Evolutionary conservation across 352 stramenopile species (phyloP).

Genomic region (Globisporangium parvum): DNA sequence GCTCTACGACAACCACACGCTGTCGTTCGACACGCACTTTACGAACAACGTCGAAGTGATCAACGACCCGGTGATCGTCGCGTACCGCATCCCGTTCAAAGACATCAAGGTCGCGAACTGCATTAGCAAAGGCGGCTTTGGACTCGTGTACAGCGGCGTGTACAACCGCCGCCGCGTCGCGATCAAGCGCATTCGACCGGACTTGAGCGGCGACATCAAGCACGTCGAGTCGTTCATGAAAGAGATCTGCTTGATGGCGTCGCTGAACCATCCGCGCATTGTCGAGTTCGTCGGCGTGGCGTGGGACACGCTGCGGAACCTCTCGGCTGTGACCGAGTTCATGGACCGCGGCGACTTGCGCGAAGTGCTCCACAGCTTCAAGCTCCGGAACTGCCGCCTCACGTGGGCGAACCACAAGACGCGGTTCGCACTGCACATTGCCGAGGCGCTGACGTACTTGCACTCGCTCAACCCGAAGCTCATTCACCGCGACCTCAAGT

Average conservation of each 20-base stretch:
- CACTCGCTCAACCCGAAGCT: conserved; percentile 60
- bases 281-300: conserved; percentile 65
- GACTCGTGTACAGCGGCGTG: conserved; percentile 52
- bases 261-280: conserved; percentile 48
- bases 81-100: conserved; percentile 55
- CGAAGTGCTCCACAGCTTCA: conserved; percentile 45
- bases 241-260: conserved; percentile 63
- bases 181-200: conserved; percentile 59
- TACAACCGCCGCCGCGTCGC: conserved; percentile 55
- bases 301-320: conserved; percentile 52
- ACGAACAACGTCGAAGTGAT: conserved; percentile 45
- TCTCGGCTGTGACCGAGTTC: conserved; percentile 60
- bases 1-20: conserved; percentile 38
- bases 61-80: conserved; percentile 58
- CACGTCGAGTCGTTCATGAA: conserved; percentile 56
- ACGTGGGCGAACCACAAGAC: conserved; percentile 54
- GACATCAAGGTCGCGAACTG: conserved; percentile 50
- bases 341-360: conserved; percentile 69
- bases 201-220: conserved; percentile 41
- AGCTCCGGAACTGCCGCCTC: conserved; percentile 30
- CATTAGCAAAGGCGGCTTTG: conserved; percentile 60
- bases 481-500: conserved; percentile 28
- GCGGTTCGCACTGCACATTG: conserved; percentile 46
- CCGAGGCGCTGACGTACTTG: conserved; percentile 53
- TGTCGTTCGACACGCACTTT: conserved; percentile 54